A percentile compares a stretch with the other conserved stretches of the same genome.
Evolutionary conservation across 2,329 filamentous ascomycete genomes (phyloP).

Genomic region (Fusarium sp.): DNA sequence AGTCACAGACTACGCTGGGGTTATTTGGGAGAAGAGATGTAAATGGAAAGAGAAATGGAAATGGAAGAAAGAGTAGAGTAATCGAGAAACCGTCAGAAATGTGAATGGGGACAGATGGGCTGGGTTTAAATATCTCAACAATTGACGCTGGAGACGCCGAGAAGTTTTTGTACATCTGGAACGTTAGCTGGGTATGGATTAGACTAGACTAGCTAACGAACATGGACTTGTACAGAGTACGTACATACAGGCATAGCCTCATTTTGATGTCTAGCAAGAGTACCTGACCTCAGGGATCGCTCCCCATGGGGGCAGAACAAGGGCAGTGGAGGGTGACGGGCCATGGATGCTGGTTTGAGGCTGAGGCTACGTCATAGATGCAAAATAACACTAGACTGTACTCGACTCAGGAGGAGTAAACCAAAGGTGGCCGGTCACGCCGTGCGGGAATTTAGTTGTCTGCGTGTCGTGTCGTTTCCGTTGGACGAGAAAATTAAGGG

Average conservation of each 20-base stretch:
- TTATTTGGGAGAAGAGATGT: neutral
- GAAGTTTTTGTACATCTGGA: neutral
- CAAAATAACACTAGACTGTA: neutral
- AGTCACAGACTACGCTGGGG: neutral
- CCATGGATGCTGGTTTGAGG: neutral
- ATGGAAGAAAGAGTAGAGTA: neutral
- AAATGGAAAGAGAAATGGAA: neutral
- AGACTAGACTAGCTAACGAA: neutral
- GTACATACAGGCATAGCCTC: constrained; percentile 2
- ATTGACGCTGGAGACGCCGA: constrained; percentile 1
- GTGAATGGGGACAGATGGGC: neutral
- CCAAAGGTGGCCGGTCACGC: neutral
- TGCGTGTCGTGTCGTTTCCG: neutral
- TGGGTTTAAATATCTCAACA: neutral
- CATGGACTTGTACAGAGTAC: neutral
- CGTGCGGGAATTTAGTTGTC: constrained; percentile 2
- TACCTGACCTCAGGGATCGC: constrained; percentile 1
- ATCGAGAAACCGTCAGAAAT: constrained; percentile 1
- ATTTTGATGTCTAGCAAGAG: neutral
- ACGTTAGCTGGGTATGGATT: neutral
- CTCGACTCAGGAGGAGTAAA: neutral
- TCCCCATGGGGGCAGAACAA: constrained; percentile 32
- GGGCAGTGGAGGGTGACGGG: constrained; percentile 9
- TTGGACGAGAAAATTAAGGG: neutral
- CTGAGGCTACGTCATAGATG: constrained; percentile 3